Evolutionary conservation across 208 protist genomes (phyloP).

Genomic region (Leishmania guyanensis): DNA sequence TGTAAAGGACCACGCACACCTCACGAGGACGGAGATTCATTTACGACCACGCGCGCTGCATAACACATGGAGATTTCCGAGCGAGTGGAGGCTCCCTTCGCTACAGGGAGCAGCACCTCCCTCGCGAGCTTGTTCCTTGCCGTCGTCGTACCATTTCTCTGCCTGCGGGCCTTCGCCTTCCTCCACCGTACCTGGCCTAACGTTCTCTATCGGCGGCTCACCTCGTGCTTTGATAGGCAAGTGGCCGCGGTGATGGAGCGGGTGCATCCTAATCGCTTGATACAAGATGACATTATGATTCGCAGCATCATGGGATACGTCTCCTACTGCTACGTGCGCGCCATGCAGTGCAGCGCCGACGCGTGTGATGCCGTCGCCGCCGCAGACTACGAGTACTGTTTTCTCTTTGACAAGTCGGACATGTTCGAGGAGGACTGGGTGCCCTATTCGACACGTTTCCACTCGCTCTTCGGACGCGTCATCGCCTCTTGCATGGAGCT

Average conservation of each 20-base stretch:
- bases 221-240: conserved; percentile 28
- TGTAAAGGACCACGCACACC: neutral
- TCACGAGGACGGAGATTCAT: neutral
- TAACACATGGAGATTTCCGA: too few relatives aligned
- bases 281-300: conserved; percentile 28
- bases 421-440: conserved; percentile 33
- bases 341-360: conserved; percentile 5
- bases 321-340: conserved; percentile 31
- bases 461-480: conserved; percentile 27
- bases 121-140: conserved; percentile 40
- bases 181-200: conserved; percentile 56
- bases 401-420: conserved; percentile 16
- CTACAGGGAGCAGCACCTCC: conserved; percentile 8
- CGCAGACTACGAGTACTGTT: conserved; percentile 33
- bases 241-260: conserved; percentile 30
- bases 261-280: conserved; percentile 21
- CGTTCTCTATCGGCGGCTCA: conserved; percentile 31
- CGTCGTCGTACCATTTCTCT: conserved; percentile 41
- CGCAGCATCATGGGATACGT: conserved; percentile 32
- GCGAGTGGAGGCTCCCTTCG: neutral
- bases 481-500: conserved; percentile 38
- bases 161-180: conserved; percentile 34
- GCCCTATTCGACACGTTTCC: conserved; percentile 27
- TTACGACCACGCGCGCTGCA: neutral
- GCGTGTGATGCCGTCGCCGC: conserved; percentile 26